Conservation (phyloP, 805 yeast genomes). For the Komagataella kurtzmanii region DNA sequence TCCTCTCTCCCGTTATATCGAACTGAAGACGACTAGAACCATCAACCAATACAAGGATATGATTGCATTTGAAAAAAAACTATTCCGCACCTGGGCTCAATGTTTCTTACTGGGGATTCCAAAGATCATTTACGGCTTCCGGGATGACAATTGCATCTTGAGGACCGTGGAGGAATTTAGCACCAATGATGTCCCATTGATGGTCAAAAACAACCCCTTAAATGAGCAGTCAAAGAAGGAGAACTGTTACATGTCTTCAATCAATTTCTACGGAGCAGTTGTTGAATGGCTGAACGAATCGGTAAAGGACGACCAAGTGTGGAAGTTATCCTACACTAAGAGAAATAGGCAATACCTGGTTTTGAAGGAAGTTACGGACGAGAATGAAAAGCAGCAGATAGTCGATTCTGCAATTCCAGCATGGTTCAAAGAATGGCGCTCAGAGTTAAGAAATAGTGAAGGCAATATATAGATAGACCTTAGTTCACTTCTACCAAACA, state of each 20-base stretch:
- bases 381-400: background rate
- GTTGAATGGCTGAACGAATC: constrained; percentile 60
- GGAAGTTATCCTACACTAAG: constrained; percentile 38
- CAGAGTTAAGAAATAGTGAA: background rate
- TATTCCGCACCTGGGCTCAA: constrained; percentile 85
- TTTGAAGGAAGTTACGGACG: constrained; percentile 29
- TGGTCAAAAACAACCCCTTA: constrained; percentile 39
- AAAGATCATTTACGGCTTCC: constrained; percentile 72
- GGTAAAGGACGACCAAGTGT: constrained; percentile 35
- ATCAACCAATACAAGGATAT: constrained; percentile 46
- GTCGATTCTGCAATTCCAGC: background rate
- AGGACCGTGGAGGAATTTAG: constrained; percentile 59
- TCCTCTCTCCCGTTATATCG: constrained; percentile 64
- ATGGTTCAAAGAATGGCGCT: background rate
- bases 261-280: constrained; percentile 79
- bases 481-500: background rate
- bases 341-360: constrained; percentile 34
- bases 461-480: background rate
- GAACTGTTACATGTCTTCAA: constrained; percentile 63
- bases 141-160: constrained; percentile 59
- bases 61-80: constrained; percentile 57
- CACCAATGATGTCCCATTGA: constrained; percentile 67
- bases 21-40: constrained; percentile 59
- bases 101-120: constrained; percentile 80
- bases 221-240: constrained; percentile 21